Evolutionary conservation across 2,329 filamentous ascomycete genomes (phyloP), one percentile per base, ranked within the genome.

Genomic region (Calonectria honghensis): DNA sequence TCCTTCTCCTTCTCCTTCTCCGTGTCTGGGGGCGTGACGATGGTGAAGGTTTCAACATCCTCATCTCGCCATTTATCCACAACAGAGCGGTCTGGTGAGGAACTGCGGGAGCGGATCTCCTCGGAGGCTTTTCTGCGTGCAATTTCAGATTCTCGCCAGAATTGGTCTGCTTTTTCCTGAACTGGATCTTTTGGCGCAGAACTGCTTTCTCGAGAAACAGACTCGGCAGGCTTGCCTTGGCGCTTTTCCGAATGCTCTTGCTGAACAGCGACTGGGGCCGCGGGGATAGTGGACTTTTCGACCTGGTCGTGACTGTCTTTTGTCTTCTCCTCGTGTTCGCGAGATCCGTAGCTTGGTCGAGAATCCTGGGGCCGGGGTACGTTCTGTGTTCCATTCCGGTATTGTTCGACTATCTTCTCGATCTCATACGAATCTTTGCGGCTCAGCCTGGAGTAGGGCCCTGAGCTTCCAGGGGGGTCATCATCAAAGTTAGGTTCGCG

Each of bases 11-110:
- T 82, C 13, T 86, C 83, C 39, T 86, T 83, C 39, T 88, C 86
- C 85, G 89, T 88, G 72, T 87, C 87, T 27, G 90, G 90, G 14
- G 91, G 90, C 2, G 90, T 90, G 68, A 90, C 87, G 72, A 93
- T 90, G 64, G 86, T 85, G 59, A 87, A 80, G n/a, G 84, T 70
- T 41, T 82, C 81, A 11, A 86, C 80, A 3, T 83, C 83, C 59
- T 81, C 79, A 5, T 83, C 81, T 35, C 88, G 85, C 82, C 89
- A 93, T 80, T 90, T 92, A 68, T 90, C 88, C 7, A 92, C 81
- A 6, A 92, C 87, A 2, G 91, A 93, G 9, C 82, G 83, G 59
- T 90, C 86, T 1, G 89, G 89, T 3, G 90, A 90, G 31, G 84
- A 82, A 70, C 87, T 89, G 67, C 89, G 88, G 37, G 89, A 90